Conservation (phyloP, 345 rosid species). For the Ceriops decandra region DNA sequence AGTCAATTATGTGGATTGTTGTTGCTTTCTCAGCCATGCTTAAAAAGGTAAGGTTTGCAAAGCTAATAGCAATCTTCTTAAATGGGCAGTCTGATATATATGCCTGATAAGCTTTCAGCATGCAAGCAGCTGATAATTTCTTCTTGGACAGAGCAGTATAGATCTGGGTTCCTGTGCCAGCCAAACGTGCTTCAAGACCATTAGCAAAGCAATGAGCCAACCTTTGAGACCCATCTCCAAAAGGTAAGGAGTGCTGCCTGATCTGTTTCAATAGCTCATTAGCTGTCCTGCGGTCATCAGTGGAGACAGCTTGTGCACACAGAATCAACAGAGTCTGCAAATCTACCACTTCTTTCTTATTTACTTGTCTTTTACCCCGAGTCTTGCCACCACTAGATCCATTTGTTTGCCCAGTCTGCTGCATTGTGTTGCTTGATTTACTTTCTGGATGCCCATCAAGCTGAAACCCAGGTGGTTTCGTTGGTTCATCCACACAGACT, state of each 20-base stretch:
- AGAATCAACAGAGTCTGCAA: slow-evolving; percentile 66
- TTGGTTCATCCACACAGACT: slow-evolving; percentile 26
- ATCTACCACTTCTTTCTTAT: slow-evolving; percentile 70
- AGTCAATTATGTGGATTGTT: slow-evolving; percentile 28
- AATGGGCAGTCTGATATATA: slow-evolving; percentile 29
- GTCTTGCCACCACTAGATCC: slow-evolving; percentile 44
- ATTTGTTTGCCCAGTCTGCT: slow-evolving; percentile 37
- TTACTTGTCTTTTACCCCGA: slow-evolving; percentile 47
- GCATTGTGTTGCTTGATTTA: slow-evolving; percentile 17
- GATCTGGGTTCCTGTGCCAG: slow-evolving; percentile 25
- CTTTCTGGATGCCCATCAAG: not conserved
- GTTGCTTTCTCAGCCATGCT: slow-evolving; percentile 17
- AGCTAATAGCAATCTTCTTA: slow-evolving; percentile 22
- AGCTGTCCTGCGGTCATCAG: slow-evolving; percentile 59
- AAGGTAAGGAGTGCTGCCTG: slow-evolving; percentile 77
- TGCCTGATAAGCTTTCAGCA: slow-evolving; percentile 33
- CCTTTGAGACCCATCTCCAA: slow-evolving; percentile 91
- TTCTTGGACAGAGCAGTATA: slow-evolving; percentile 15
- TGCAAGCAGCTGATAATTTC: slow-evolving; percentile 19
- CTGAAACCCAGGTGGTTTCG: not conserved
- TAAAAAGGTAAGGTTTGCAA: slow-evolving; percentile 21
- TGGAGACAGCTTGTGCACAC: slow-evolving; percentile 88
- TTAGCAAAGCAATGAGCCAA: slow-evolving; percentile 77
- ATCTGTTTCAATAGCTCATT: slow-evolving; percentile 71
- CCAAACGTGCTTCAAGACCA: slow-evolving; percentile 81